Conservation (phyloP, 768 basidiomycete genomes). For the Termitomyces eurrhizus region DNA sequence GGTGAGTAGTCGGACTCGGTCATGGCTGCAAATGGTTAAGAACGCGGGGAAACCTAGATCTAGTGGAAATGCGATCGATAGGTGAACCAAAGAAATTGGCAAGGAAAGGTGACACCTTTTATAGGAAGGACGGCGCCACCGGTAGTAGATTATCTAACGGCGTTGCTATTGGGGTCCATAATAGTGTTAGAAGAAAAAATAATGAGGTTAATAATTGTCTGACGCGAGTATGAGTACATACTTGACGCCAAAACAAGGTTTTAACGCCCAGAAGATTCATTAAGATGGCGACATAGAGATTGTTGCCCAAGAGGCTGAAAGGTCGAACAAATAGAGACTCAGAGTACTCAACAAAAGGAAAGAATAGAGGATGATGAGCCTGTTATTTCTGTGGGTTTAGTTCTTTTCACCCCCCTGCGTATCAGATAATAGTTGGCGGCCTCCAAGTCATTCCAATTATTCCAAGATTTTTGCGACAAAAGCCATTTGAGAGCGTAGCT, state of each 20-base stretch:
- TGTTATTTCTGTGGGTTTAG: neutral
- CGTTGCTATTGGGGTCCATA: neutral
- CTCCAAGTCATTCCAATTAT: neutral
- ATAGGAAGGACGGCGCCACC: neutral
- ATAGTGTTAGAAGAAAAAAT: constrained; percentile 2
- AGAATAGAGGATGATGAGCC: neutral
- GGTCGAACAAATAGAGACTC: neutral
- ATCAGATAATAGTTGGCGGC: neutral
- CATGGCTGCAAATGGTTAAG: constrained; percentile 27
- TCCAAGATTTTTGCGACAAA: neutral
- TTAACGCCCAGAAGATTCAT: neutral
- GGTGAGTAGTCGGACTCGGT: constrained; percentile 63
- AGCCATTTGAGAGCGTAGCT: neutral
- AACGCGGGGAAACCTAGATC: neutral
- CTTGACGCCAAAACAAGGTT: neutral
- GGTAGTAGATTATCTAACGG: neutral
- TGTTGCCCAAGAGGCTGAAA: constrained; percentile 13
- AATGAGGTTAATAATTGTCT: neutral
- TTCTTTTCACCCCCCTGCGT: neutral
- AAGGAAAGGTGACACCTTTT: constrained; percentile 11
- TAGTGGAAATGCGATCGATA: neutral
- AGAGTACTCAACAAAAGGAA: constrained; percentile 1
- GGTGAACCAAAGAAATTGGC: neutral
- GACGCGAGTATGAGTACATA: constrained; percentile 1
- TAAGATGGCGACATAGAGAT: neutral